phyloP scores from a whole-genome alignment of 257 asterid species.

The Petrea volubilis region DNA sequence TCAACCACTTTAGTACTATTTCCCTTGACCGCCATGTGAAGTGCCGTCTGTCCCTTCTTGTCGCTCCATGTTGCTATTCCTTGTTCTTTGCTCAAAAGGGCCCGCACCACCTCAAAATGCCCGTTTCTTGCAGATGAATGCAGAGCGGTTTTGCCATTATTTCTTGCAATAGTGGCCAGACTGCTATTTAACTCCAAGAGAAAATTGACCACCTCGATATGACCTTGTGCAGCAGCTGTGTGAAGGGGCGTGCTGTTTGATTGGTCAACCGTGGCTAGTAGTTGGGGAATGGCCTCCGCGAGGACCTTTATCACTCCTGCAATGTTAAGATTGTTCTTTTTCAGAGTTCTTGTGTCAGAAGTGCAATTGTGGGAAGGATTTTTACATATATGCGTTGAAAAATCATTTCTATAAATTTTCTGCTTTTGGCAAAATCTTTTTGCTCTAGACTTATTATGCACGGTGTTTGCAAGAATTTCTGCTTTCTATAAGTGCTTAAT shows the following conservation, averaged over 20 bases:
- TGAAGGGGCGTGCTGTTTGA: constrained; percentile 71
- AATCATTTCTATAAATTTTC: neutral
- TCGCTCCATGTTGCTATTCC: constrained; percentile 60
- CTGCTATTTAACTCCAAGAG: constrained; percentile 61
- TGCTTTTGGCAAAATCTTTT: neutral
- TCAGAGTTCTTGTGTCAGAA: neutral
- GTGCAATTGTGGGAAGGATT: neutral
- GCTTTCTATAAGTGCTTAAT: too few species aligned
- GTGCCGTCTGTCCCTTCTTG: constrained; percentile 85
- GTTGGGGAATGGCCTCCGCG: constrained; percentile 64
- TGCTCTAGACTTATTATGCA: neutral
- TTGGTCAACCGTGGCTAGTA: constrained; percentile 66
- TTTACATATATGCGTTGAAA: neutral
- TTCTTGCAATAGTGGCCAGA: constrained; percentile 66
- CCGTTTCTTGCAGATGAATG: constrained; percentile 81
- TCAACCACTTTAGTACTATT: constrained; percentile 47
- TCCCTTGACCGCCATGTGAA: constrained; percentile 86
- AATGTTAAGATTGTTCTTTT: neutral
- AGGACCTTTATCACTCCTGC: constrained; percentile 65
- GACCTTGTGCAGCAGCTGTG: constrained; percentile 78
- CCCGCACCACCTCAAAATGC: constrained; percentile 60
- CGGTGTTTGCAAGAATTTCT: too few species aligned
- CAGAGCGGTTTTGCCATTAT: constrained; percentile 69
- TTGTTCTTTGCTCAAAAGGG: constrained; percentile 59
- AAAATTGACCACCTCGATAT: constrained; percentile 53